These are phyloP conservation scores for Escallonia herrerae DNA, from an alignment of 129 eudicot genomes.

Conservation along the genomic window DNA sequence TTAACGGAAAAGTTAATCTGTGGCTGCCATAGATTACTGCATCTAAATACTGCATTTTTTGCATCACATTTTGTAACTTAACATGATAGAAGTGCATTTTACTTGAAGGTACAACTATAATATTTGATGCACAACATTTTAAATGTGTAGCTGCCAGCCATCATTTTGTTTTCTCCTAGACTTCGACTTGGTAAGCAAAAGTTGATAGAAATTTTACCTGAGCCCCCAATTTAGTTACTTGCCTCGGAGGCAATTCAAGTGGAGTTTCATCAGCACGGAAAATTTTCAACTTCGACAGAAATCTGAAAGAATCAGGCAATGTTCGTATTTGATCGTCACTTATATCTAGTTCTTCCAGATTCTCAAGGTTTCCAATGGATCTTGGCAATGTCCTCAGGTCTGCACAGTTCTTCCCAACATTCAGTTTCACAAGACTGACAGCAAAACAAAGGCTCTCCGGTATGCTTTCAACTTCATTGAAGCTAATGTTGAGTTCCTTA, in stretches of 20 bases:
- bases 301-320: slow-evolving; percentile 78
- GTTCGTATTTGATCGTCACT: slow-evolving; percentile 62
- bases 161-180: not conserved
- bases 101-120: too few relatives aligned
- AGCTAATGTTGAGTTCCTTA: slow-evolving; percentile 69
- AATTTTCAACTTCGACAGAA: slow-evolving; percentile 44
- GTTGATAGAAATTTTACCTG: slow-evolving; percentile 39
- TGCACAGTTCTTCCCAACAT: slow-evolving; percentile 74
- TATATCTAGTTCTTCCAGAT: slow-evolving; percentile 79
- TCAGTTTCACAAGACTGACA: slow-evolving; percentile 39
- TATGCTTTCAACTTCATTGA: slow-evolving; percentile 72
- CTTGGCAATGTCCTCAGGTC: slow-evolving; percentile 68
- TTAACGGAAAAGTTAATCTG: too few relatives aligned
- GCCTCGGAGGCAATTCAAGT: slow-evolving; percentile 69
- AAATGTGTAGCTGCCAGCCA: not conserved
- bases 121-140: not conserved
- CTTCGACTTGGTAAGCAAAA: not conserved
- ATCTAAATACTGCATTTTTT: too few relatives aligned
- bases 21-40: too few relatives aligned
- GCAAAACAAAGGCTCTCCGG: slow-evolving; percentile 74
- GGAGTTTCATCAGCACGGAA: slow-evolving; percentile 78
- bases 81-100: too few relatives aligned
- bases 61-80: too few relatives aligned
- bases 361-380: slow-evolving; percentile 72
- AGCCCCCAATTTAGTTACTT: slow-evolving; percentile 60